Evolutionary conservation across 1,139 yeast species (phyloP), one percentile per base, ranked within the genome.

Genomic region (Debaryomyces robertsiae): DNA sequence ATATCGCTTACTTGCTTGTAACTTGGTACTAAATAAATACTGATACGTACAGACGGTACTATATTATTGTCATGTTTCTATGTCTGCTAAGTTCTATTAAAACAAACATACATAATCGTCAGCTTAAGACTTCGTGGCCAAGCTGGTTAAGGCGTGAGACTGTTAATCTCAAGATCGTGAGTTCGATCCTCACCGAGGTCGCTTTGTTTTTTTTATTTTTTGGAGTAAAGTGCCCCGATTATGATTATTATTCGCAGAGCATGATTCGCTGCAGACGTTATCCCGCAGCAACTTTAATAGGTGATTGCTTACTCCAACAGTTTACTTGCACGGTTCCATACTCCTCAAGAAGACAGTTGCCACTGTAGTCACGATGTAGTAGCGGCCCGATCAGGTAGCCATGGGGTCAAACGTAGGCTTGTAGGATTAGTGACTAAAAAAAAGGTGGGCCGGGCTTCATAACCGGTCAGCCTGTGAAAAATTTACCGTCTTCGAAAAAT

Each of bases 111-210:
- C 22, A 6, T 19, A 6, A 19, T 19, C 22, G 7, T 6, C 22
- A 28, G 27, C 36, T 30, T 27, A 43, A 11, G 67, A 60, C 68
- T 64, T 54, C 69, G 68, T 64, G 69, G 69, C 69, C 69, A 63
- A 63, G 69, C 53, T 64, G 69, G 69, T 54, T 64, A 64, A 64
- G 69, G 69, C 69, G 69, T 64, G 60, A 54, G 69, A 64, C 69
- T 65, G 69, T 63, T 65, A 65, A 64, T 64, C 69, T 55, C 61
- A 60, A 64, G 68, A 63, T 63, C 68, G 69, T 60, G 36, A 32
- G 36, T 32, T 32, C 36, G 36, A 32, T 28, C 30, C 36, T 24
- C 36, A 24, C 22, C 36, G 30, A 24, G 29, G 36, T 32, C 30
- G 30, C 7, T 9, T 10, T 3, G 24, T 25, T 32, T 25, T 32